phyloP scores from a whole-genome alignment of 169 alveolate species.

The Babesia ovis region DNA sequence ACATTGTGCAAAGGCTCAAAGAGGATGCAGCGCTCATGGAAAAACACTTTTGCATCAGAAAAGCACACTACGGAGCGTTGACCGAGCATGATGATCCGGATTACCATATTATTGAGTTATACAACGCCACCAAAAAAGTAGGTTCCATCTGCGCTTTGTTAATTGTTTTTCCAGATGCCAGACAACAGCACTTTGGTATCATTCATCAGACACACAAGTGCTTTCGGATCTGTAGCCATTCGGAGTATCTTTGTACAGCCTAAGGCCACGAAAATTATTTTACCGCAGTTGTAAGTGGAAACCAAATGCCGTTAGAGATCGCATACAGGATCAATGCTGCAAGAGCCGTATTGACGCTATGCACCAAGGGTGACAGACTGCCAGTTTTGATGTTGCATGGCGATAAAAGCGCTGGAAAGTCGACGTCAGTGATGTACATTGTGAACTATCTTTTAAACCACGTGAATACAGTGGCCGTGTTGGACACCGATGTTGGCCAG shows the following conservation, averaged over 20 bases:
- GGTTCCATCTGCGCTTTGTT: not conserved
- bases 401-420: slow-evolving; percentile 56
- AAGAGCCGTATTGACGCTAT: slow-evolving; percentile 11
- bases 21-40: slow-evolving; percentile 17
- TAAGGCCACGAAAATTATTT: slow-evolving; percentile 12
- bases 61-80: not conserved
- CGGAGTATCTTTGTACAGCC: not conserved
- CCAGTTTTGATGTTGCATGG: slow-evolving; percentile 67
- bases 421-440: slow-evolving; percentile 40
- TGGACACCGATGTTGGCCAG: slow-evolving; percentile 68
- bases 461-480: slow-evolving; percentile 45
- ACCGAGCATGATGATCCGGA: not conserved
- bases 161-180: not conserved
- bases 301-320: not conserved
- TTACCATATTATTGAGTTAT: not conserved
- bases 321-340: slow-evolving; percentile 2
- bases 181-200: slow-evolving; percentile 26
- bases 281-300: slow-evolving; percentile 24
- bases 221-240: slow-evolving; percentile 39
- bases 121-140: not conserved
- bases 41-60: slow-evolving; percentile 12
- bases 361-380: slow-evolving; percentile 22
- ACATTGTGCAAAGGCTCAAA: not conserved
- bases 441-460: slow-evolving; percentile 55
- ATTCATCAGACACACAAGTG: slow-evolving; percentile 23